Evolutionary conservation across 176 grass and related monocot genomes (phyloP).

Genomic region (Oryza meridionalis): DNA sequence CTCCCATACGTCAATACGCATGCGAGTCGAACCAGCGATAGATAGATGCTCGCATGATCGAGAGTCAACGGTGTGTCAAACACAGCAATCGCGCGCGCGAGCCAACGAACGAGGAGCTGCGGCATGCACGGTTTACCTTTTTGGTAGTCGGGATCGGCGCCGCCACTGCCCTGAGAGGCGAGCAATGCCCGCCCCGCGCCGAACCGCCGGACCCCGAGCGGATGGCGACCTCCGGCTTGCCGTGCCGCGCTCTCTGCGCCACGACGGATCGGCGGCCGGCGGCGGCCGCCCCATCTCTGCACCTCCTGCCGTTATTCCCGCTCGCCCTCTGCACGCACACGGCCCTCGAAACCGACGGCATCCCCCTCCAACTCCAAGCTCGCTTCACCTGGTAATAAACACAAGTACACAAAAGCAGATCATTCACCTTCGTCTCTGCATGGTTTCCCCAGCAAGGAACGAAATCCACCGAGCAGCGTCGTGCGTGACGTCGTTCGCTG

Average conservation of each 20-base stretch:
- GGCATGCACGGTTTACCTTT: constrained; percentile 33
- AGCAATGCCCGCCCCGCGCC: constrained; percentile 21
- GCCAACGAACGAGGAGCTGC: not conserved
- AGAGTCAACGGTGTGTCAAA: too few relatives aligned
- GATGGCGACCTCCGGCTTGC: not conserved
- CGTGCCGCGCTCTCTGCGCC: not conserved
- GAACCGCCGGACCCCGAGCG: not conserved
- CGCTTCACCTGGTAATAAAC: not conserved
- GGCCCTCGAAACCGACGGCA: constrained; percentile 41
- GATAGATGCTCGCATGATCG: not conserved
- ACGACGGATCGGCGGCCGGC: constrained; percentile 32
- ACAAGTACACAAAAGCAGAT: not conserved
- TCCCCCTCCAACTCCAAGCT: not conserved
- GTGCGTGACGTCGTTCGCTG: not conserved
- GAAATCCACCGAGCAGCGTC: not conserved
- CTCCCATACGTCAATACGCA: not conserved
- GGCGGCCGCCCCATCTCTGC: constrained; percentile 10
- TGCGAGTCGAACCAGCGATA: not conserved
- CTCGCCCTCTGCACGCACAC: constrained; percentile 29
- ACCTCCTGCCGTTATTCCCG: constrained; percentile 12
- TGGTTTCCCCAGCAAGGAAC: not conserved
- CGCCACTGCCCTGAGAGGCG: constrained; percentile 41
- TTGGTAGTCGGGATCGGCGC: constrained; percentile 15
- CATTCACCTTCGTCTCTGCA: not conserved
- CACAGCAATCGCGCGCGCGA: not conserved